Evolutionary conservation across 192 early-diverging fungal species (phyloP), one percentile per base, ranked within the genome.

Genomic region (Coemansia sp.): DNA sequence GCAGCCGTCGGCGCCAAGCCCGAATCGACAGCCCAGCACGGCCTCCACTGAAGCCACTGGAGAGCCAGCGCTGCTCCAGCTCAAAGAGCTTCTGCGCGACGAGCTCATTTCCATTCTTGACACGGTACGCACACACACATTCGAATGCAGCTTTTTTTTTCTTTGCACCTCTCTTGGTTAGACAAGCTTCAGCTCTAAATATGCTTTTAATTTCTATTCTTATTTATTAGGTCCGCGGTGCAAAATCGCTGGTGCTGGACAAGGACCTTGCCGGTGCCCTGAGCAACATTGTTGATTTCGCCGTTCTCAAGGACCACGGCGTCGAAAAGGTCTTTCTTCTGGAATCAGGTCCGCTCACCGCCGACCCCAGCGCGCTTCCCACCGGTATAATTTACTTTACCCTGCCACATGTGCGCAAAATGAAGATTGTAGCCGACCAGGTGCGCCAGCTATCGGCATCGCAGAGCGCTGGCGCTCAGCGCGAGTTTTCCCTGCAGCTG

Each of bases 311-410:
- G 88, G 96, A 98, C 64, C 96, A 98, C 83, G 96, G 96, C 20
- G 94, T 96, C 12, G 93, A 96, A 60, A 96, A 94, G 82, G 90
- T 98, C 57, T 95, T 91, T 73, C 87, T 95, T 66, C 83, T 98
- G 20, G 79, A 90, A 18, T 61, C 85, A n/a, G 83, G 73, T 16
- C 80, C 73, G 33, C 62, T 90, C 61, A 88, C 91, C 7, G 91
- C 89, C 0, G 93, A 93, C 17, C 42, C 42, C 42, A 45, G 42
- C 32, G 77, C 86, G 66, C 65, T 64, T 20, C 22, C 32, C 22
- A 85, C 83, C 55, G 87, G 84, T 61, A 61, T 98, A 25, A 86
- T 96, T n/a, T 98, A 95, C 71, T 85, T 98, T 34, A 86, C 89
- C 55, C 76, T 92, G 42, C 93, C 95, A 0, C 88, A 89, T 33